A percentile compares a stretch with the other conserved stretches of the same genome.
Evolutionary conservation across 208 protist species (phyloP).

Genomic region (Trypanosoma cruzi): DNA sequence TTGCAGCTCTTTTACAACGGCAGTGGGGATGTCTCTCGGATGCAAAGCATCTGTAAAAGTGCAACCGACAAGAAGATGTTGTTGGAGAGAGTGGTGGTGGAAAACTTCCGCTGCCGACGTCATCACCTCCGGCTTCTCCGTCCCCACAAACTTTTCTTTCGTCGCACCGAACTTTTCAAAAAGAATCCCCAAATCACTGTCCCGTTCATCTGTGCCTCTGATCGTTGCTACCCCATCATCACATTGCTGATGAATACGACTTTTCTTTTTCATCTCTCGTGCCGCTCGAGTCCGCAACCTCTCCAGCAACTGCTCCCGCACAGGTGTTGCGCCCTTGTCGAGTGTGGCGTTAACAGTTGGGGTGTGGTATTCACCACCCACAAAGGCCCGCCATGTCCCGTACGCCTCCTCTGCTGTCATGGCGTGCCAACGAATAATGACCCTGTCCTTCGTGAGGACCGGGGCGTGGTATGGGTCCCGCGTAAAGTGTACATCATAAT

Average conservation of each 20-base stretch:
- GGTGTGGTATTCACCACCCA: conserved; percentile 73
- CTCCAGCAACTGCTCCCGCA: conserved; percentile 67
- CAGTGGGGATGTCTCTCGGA: conserved; percentile 44
- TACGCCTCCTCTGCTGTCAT: conserved; percentile 56
- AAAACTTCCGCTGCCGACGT: neutral
- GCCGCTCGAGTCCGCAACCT: conserved; percentile 46
- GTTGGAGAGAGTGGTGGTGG: conserved; percentile 18
- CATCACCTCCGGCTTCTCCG: neutral
- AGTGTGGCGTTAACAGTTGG: conserved; percentile 69
- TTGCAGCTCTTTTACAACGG: conserved; percentile 54
- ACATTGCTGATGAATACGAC: neutral
- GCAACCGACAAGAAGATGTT: conserved; percentile 56
- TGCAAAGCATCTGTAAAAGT: conserved; percentile 75
- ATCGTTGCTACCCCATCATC: neutral
- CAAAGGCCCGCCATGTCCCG: conserved; percentile 82
- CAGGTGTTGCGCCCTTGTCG: conserved; percentile 67
- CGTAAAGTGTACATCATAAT: conserved; percentile 55
- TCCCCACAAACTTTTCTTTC: neutral
- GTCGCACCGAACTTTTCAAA: neutral
- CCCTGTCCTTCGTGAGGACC: conserved; percentile 63
- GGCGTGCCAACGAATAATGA: conserved; percentile 50
- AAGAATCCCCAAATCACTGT: neutral
- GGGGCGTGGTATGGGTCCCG: conserved; percentile 83
- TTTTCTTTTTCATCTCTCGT: conserved; percentile 28
- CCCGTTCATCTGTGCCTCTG: too few relatives aligned